Evolutionary conservation across 805 yeast genomes (phyloP), one percentile per base, ranked within the genome.

Genomic region (Candida ponderosae): DNA sequence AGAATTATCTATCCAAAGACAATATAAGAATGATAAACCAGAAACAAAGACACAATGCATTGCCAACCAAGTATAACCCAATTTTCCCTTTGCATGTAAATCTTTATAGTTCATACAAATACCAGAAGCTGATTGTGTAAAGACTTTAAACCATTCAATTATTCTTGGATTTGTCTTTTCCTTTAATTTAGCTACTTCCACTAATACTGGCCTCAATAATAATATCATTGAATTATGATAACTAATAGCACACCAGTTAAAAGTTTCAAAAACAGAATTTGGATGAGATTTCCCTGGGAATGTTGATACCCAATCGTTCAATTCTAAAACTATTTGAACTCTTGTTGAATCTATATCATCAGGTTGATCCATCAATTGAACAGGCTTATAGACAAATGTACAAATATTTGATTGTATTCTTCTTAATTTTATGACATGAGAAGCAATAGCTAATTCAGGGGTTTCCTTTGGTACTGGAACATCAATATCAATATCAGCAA

Each of bases 401-500:
- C 57, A 56, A 16, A 59, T 59, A 35, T 47, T 57, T 10, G 61
- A 57, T 34, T 59, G 64, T 8, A 61, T 53, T 26, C 53, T 44
- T 38, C 66, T 40, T n/a, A 60, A 39, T 34, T 49, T 55, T 21
- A 58, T 46, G 18, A 59, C 61, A 37, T 57, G 62, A 20, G 43
- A 45, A 6, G 61, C 53, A n/a, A 59, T 53, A 2, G 33, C 34
- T 13, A 33, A 38, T 21, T 51, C 58, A 6, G 41, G 43, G 5
- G 45, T 45, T 26, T 48, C 52, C 13, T 24, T 7, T 3, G 56
- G 53, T 2, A 49, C 29, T 1, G 64, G 59, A 3, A 47, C 53
- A 38, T 54, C 63, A 31, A 63, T 59, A 37, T 60, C 65, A 18
- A 45, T 45, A 37, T 60, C 66, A 6, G 62, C 43, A 14, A 63